Evolutionary conservation across 73 alveolate species (phyloP).

Genomic region (Symbiodinium natans): DNA sequence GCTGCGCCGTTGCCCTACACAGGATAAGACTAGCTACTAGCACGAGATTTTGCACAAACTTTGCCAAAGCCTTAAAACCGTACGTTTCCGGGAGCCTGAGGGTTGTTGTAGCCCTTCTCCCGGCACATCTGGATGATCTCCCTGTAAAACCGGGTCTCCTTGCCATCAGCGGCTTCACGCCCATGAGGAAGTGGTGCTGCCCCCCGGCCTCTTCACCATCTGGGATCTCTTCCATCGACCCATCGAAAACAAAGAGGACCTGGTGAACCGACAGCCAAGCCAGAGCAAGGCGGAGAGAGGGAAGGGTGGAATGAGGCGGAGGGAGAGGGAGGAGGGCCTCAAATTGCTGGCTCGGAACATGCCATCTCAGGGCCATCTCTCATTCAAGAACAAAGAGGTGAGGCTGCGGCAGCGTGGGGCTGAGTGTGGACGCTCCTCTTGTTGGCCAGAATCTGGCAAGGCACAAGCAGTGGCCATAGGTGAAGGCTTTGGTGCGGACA

Average conservation of each 20-base stretch:
- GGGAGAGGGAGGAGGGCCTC: too few relatives aligned
- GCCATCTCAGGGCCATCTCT: too few relatives aligned
- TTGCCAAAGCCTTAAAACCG: too few relatives aligned
- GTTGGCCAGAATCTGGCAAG: slow-evolving; percentile 48
- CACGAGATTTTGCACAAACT: too few relatives aligned
- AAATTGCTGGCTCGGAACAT: too few relatives aligned
- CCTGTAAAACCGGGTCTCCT: slow-evolving; percentile 96
- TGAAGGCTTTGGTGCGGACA: neutral
- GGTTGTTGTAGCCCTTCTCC: slow-evolving; percentile 96
- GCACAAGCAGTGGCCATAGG: neutral
- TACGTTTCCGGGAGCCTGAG: too few relatives aligned
- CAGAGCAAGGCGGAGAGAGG: neutral
- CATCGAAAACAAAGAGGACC: slow-evolving; percentile 97
- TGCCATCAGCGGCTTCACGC: neutral
- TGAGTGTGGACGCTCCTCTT: slow-evolving; percentile 43
- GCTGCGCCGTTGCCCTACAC: too few relatives aligned
- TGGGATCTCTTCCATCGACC: slow-evolving; percentile 97
- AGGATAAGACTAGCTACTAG: too few relatives aligned
- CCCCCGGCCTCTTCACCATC: slow-evolving; percentile 95
- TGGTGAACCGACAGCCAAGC: neutral
- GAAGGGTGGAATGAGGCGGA: neutral
- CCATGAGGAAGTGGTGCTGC: too few relatives aligned
- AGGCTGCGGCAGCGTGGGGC: slow-evolving; percentile 61
- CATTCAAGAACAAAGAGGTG: neutral
- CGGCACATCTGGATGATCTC: slow-evolving; percentile 97